A percentile compares a stretch with the other conserved stretches of the same genome.
phyloP scores from a whole-genome alignment of 371 early-diverging fungal genomes.

The Saksenaea vasiformis region DNA sequence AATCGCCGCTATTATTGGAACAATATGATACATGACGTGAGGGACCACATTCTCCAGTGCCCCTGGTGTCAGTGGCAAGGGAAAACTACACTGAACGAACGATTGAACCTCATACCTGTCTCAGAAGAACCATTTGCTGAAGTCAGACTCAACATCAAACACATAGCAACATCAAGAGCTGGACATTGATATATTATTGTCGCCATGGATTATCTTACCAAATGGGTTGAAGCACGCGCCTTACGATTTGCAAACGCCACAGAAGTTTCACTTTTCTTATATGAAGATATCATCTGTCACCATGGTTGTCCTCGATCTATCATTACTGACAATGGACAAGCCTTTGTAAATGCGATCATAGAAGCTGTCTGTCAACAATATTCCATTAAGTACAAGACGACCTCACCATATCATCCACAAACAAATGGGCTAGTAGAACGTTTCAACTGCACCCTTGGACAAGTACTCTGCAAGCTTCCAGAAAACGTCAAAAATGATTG shows the following conservation, averaged over 20 bases:
- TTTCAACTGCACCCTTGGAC: constrained; percentile 8
- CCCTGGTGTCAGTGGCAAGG: too few relatives aligned
- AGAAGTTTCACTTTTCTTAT: not conserved
- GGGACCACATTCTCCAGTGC: too few relatives aligned
- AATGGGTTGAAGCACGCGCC: constrained; percentile 5
- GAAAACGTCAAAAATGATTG: not conserved
- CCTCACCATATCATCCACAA: not conserved
- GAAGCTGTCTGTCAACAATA: not conserved
- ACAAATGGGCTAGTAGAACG: constrained; percentile 10
- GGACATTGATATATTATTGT: constrained; percentile 6
- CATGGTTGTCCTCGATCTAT: not conserved
- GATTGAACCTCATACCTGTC: too few relatives aligned
- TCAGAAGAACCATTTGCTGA: too few relatives aligned
- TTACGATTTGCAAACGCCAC: not conserved
- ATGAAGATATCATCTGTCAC: too few relatives aligned
- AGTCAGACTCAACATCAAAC: too few relatives aligned
- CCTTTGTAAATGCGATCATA: not conserved
- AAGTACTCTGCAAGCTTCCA: not conserved
- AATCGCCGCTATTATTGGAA: too few relatives aligned
- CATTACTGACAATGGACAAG: constrained; percentile 11
- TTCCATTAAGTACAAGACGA: not conserved
- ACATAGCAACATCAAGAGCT: not conserved
- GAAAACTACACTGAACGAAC: too few relatives aligned
- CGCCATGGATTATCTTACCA: constrained; percentile 9
- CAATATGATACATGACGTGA: too few relatives aligned